Percentiles rank a stretch among this genome's conserved stretches.
phyloP scores from a whole-genome alignment of 2,329 filamentous ascomycete genomes.

The Diplodia scrobiculata region DNA sequence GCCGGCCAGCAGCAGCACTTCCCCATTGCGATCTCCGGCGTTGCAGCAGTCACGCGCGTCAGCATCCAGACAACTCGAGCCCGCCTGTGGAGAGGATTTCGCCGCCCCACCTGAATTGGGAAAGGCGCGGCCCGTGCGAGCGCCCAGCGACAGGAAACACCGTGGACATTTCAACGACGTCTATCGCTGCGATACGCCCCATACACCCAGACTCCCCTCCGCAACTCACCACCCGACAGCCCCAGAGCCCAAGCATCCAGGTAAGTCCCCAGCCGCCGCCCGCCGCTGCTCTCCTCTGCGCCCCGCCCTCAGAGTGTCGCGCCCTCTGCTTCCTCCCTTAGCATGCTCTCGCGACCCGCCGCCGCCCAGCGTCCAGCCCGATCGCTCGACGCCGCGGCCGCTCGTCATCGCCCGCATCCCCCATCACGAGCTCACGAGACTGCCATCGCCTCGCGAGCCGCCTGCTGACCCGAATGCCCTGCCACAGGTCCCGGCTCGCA shows the following conservation, averaged over 20 bases:
- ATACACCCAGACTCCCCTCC: constrained; percentile 27
- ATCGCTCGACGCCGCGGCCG: constrained; percentile 23
- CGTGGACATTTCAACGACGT: constrained; percentile 29
- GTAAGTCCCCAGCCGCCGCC: constrained; percentile 23
- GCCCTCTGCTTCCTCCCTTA: constrained; percentile 20
- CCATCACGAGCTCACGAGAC: constrained; percentile 4
- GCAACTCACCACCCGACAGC: constrained; percentile 11
- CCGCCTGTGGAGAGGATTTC: constrained; percentile 27
- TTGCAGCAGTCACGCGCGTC: constrained; percentile 24
- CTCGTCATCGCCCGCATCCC: constrained; percentile 20
- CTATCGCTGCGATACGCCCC: constrained; percentile 29
- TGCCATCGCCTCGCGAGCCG: constrained; percentile 7
- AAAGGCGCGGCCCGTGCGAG: constrained; percentile 25
- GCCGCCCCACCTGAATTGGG: constrained; percentile 26
- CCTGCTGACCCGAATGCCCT: constrained; percentile 5
- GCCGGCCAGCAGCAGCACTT: constrained; percentile 1
- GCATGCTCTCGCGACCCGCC: constrained; percentile 28
- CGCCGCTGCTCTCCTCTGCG: not conserved
- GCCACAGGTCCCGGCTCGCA: constrained; percentile 19
- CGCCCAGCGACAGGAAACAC: constrained; percentile 29
- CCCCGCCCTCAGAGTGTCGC: not conserved
- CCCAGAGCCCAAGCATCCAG: constrained; percentile 8
- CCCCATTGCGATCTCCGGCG: not conserved
- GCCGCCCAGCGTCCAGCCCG: constrained; percentile 23
- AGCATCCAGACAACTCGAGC: constrained; percentile 11